phyloP scores from a whole-genome alignment of 192 early-diverging fungal species.

The Coemansia sp. region DNA sequence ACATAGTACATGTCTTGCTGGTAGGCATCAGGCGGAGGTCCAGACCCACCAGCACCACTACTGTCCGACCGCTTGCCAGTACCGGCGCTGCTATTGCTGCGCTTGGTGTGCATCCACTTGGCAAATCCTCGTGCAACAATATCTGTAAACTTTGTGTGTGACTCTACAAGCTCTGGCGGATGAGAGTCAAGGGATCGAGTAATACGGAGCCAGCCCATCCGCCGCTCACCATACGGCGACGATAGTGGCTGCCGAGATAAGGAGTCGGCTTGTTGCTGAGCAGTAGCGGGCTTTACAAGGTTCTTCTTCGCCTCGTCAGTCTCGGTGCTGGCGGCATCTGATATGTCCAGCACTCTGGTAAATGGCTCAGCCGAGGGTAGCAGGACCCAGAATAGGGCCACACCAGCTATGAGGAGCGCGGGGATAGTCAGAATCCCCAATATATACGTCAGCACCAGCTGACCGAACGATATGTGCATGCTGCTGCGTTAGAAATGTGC shows the following conservation, averaged over 20 bases:
- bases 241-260: neutral
- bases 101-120: slow-evolving; percentile 40
- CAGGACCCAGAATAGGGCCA: slow-evolving; percentile 31
- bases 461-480: slow-evolving; percentile 21
- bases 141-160: slow-evolving; percentile 29
- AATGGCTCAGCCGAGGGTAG: slow-evolving; percentile 6
- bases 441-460: slow-evolving; percentile 36
- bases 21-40: slow-evolving; percentile 11
- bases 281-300: neutral
- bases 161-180: slow-evolving; percentile 20
- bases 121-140: slow-evolving; percentile 44
- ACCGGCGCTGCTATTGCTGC: slow-evolving; percentile 5
- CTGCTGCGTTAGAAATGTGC: neutral
- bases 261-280: neutral
- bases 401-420: slow-evolving; percentile 16
- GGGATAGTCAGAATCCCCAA: slow-evolving; percentile 48
- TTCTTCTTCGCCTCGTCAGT: neutral
- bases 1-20: slow-evolving; percentile 63
- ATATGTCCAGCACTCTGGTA: neutral
- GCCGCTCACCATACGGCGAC: slow-evolving; percentile 42
- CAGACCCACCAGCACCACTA: slow-evolving; percentile 11
- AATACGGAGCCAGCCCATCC: slow-evolving; percentile 51
- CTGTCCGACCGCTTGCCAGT: slow-evolving; percentile 28
- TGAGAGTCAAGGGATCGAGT: slow-evolving; percentile 29
- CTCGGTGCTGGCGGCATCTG: neutral